phyloP scores from a whole-genome alignment of 768 basidiomycete species.

The Lactifluus volemus region DNA sequence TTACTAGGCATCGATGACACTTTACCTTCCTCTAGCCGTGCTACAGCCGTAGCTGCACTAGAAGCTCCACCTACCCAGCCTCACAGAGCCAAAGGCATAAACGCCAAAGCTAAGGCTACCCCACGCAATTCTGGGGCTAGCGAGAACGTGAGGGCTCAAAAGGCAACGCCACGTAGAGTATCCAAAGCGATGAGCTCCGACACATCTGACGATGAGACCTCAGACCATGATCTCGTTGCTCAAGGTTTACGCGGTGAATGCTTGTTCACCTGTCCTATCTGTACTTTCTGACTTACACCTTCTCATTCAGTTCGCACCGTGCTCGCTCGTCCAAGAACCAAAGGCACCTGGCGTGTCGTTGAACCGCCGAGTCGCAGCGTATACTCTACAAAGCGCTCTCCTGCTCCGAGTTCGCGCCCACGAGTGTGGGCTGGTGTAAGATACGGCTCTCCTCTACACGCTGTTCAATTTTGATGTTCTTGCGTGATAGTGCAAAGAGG shows the following conservation, averaged over 20 bases:
- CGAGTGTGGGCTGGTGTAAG: slow-evolving; percentile 16
- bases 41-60: background rate
- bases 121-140: background rate
- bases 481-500: slow-evolving; percentile 1
- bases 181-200: background rate
- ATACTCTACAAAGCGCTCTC: background rate
- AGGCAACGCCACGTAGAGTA: background rate
- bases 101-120: background rate
- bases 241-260: background rate
- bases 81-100: background rate
- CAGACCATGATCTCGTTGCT: background rate
- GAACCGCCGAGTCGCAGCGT: background rate
- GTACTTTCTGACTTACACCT: background rate
- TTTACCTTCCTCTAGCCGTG: too few species aligned
- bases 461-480: background rate
- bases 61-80: background rate
- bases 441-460: background rate
- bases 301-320: background rate
- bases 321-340: background rate
- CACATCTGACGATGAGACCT: background rate
- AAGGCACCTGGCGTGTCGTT: slow-evolving; percentile 8
- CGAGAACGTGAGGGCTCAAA: background rate
- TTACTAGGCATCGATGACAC: background rate
- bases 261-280: background rate
- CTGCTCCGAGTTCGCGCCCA: background rate